Percentiles rank a stretch among this genome's conserved stretches.
Evolutionary conservation across 2,329 filamentous ascomycete genomes (phyloP).

Genomic region (Dryadomyces sulphureus): DNA sequence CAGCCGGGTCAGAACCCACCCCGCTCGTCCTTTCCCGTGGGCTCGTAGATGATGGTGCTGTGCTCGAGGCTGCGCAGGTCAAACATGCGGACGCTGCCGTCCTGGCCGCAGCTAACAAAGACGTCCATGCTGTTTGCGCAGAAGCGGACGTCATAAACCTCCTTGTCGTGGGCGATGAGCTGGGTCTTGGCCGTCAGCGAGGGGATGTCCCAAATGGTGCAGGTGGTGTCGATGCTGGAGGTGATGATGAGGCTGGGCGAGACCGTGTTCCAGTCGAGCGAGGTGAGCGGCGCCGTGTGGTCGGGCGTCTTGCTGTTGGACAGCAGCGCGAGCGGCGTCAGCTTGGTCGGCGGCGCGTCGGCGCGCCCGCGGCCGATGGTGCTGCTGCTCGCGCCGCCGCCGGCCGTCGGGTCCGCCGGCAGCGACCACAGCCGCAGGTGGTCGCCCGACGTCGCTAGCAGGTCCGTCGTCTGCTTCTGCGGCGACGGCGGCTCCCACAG

Average conservation of each 20-base stretch:
- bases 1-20: conserved; percentile 29
- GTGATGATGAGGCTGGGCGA: conserved; percentile 97
- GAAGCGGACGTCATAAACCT: conserved; percentile 96
- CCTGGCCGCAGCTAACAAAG: conserved; percentile 93
- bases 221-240: conserved; percentile 96
- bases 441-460: conserved; percentile 88
- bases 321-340: conserved; percentile 81
- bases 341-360: conserved; percentile 51
- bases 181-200: conserved; percentile 96
- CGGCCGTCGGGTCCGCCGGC: conserved; percentile 49
- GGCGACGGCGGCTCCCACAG: conserved; percentile 92
- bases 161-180: conserved; percentile 95
- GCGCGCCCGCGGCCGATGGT: conserved; percentile 18
- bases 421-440: conserved; percentile 90
- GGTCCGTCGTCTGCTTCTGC: conserved; percentile 87
- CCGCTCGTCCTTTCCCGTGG: conserved; percentile 69
- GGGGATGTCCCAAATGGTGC: conserved; percentile 98
- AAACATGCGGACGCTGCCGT: conserved; percentile 98
- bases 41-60: conserved; percentile 98
- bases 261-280: conserved; percentile 94
- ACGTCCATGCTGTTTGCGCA: conserved; percentile 98
- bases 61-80: conserved; percentile 92
- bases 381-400: conserved; percentile 37
- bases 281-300: conserved; percentile 91
- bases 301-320: conserved; percentile 98